Percentiles rank a stretch among this genome's conserved stretches.
Evolutionary conservation across 306 rosid species (phyloP).

Genomic region (Dalbergia cochinchinensis): DNA sequence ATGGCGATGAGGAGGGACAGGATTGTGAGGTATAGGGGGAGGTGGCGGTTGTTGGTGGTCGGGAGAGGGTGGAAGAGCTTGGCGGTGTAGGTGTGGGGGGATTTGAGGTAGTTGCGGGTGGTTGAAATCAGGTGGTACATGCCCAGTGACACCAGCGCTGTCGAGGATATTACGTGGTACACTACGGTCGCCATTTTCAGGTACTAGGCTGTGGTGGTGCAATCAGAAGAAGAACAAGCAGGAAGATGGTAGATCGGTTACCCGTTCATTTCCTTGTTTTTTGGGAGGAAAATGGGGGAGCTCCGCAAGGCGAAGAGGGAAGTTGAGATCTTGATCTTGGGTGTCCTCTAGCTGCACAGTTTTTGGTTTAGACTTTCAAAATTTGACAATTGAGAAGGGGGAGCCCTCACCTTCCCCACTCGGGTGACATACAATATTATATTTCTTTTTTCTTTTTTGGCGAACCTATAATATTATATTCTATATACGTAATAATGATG

Average conservation of each 20-base stretch:
- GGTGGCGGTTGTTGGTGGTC: constrained; percentile 43
- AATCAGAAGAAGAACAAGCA: neutral
- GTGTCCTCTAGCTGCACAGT: neutral
- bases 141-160: constrained; percentile 65
- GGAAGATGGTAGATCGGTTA: neutral
- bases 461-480: too few species aligned
- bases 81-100: constrained; percentile 74
- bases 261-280: too few species aligned
- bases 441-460: too few species aligned
- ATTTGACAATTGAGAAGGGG: neutral
- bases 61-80: constrained; percentile 84
- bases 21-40: constrained; percentile 61
- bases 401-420: neutral
- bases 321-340: neutral
- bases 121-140: constrained; percentile 69
- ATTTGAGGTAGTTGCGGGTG: constrained; percentile 68
- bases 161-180: constrained; percentile 64
- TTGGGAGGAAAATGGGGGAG: neutral
- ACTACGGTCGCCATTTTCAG: constrained; percentile 51
- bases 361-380: neutral
- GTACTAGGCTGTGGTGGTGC: neutral
- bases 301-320: neutral
- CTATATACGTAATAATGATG: too few species aligned
- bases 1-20: constrained; percentile 62
- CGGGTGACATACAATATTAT: neutral